Percentiles rank a stretch among this genome's conserved stretches.
phyloP scores from a whole-genome alignment of 2,329 filamentous ascomycete genomes.

The Amesomyces nigricolor region DNA sequence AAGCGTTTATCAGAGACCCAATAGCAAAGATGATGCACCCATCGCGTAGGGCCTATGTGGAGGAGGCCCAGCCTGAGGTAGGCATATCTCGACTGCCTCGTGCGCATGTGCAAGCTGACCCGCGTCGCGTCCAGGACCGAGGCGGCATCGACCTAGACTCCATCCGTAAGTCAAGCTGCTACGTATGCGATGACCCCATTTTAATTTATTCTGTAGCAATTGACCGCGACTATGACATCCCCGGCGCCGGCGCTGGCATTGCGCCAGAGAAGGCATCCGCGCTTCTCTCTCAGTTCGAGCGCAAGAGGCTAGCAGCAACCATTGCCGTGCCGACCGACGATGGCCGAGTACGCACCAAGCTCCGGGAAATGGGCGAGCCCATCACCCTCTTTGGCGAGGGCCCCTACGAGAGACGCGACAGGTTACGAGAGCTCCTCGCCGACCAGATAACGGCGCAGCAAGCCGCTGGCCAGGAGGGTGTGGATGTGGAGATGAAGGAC shows the following conservation, averaged over 20 bases:
- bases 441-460: conserved; percentile 67
- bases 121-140: conserved; percentile 28
- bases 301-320: conserved; percentile 80
- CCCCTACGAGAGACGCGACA: conserved; percentile 75
- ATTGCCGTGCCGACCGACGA: conserved; percentile 95
- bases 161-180: conserved; percentile 35
- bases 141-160: conserved; percentile 45
- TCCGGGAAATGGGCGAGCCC: conserved; percentile 86
- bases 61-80: conserved; percentile 70
- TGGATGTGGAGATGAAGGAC: conserved; percentile 59
- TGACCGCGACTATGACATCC: conserved; percentile 82
- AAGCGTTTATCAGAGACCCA: background rate
- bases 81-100: conserved; percentile 28
- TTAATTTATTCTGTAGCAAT: conserved; percentile 31
- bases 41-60: conserved; percentile 86
- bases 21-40: conserved; percentile 65
- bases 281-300: conserved; percentile 80
- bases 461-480: conserved; percentile 46
- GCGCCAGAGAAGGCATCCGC: conserved; percentile 78
- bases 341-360: conserved; percentile 69
- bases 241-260: conserved; percentile 57
- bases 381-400: conserved; percentile 93
- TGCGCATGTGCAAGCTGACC: conserved; percentile 25
- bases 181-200: background rate
- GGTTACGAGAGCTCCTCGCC: conserved; percentile 74